phyloP scores from a whole-genome alignment of 208 protist species.

The Acanthamoeba quina region DNA sequence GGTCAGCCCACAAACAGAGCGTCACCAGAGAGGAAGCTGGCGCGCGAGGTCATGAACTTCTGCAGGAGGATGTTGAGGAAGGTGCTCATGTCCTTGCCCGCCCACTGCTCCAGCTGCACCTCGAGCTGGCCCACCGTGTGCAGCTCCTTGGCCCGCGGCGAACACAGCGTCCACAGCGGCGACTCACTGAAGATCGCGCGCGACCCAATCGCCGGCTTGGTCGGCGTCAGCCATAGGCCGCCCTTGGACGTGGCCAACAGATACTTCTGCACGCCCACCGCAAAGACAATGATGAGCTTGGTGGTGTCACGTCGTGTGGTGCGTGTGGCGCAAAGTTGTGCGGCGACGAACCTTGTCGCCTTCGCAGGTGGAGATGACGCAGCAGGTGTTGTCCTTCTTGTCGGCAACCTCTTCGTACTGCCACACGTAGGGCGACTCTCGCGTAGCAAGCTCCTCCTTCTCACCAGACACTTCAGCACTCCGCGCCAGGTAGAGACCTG shows the following conservation, averaged over 20 bases:
- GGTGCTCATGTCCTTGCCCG: conserved; percentile 11
- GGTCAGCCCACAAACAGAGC: conserved; percentile 15
- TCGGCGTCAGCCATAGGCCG: neutral
- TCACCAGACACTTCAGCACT: neutral
- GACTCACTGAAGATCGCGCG: conserved; percentile 24
- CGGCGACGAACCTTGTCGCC: neutral
- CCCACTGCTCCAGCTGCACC: conserved; percentile 32
- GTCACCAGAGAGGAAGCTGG: conserved; percentile 49
- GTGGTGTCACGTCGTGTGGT: neutral
- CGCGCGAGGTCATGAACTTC: conserved; percentile 23
- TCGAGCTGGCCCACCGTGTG: conserved; percentile 1
- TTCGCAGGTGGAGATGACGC: conserved; percentile 21
- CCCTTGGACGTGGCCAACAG: conserved; percentile 1
- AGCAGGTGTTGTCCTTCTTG: neutral
- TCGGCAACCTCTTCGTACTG: neutral
- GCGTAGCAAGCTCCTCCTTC: conserved; percentile 12
- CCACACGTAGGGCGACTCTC: neutral
- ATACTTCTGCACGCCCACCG: neutral
- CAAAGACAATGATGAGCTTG: neutral
- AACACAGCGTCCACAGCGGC: conserved; percentile 9
- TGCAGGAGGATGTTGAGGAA: conserved; percentile 36
- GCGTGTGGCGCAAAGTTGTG: neutral
- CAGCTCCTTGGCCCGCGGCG: neutral
- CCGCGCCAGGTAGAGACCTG: conserved; percentile 21
- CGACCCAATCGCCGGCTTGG: neutral